These are phyloP conservation scores for Pulveroboletus sp. DNA, from an alignment of 768 basidiomycete genomes.

Conservation along the genomic window DNA sequence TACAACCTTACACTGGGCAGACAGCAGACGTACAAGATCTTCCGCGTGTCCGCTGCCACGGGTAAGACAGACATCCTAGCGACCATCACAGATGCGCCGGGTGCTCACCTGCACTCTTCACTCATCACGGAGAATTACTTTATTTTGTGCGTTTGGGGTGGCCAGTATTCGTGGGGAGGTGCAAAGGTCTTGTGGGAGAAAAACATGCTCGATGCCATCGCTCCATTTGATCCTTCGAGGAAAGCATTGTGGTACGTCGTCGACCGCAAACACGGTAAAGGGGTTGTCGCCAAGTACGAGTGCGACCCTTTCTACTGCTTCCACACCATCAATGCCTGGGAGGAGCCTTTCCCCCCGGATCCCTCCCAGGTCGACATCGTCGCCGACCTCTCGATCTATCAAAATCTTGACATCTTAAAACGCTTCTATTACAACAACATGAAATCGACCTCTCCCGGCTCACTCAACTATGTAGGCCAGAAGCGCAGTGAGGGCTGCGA, in stretches of 20 bases:
- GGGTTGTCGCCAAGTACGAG: conserved; percentile 35
- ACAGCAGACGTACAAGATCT: conserved; percentile 29
- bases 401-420: conserved; percentile 30
- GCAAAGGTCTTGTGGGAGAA: conserved; percentile 28
- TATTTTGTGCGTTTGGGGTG: conserved; percentile 34
- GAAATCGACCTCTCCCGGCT: conserved; percentile 21
- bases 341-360: conserved; percentile 21
- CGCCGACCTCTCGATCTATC: conserved; percentile 34
- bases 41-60: conserved; percentile 30
- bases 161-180: conserved; percentile 27
- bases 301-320: conserved; percentile 37
- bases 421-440: conserved; percentile 29
- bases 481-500: conserved; percentile 12
- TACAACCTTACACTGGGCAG: conserved; percentile 30
- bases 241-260: conserved; percentile 35
- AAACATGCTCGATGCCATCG: conserved; percentile 32
- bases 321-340: conserved; percentile 39
- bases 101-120: conserved; percentile 37
- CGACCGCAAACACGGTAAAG: conserved; percentile 33
- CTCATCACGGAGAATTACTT: conserved; percentile 35
- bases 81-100: conserved; percentile 34
- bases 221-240: conserved; percentile 27
- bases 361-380: conserved; percentile 28
- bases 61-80: conserved; percentile 33
- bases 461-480: conserved; percentile 25